A percentile compares a stretch with the other conserved stretches of the same genome.
Conservation (phyloP, 345 rosid species). For the Euphorbia lathyris region DNA sequence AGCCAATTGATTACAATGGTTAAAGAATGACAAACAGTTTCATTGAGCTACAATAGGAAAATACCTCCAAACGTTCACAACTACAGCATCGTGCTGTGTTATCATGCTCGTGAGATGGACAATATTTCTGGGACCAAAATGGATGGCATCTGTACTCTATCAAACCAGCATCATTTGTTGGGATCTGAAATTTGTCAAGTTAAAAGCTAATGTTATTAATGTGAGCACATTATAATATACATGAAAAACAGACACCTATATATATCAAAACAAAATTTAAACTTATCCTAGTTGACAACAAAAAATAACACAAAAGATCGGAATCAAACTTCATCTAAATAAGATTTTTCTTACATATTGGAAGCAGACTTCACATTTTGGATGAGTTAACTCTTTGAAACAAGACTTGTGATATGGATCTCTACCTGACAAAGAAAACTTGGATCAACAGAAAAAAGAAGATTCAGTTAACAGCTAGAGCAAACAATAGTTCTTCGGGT, state of each 20-base stretch:
- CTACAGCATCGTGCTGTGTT: conserved; percentile 87
- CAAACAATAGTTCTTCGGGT: background rate
- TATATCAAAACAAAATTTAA: too few species aligned
- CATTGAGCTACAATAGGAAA: background rate
- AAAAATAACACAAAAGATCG: too few species aligned
- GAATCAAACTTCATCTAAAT: too few species aligned
- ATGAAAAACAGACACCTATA: too few species aligned
- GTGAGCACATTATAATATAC: background rate
- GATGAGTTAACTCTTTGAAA: conserved; percentile 85
- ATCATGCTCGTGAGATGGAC: conserved; percentile 86
- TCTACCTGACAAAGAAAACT: conserved; percentile 76
- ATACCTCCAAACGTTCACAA: conserved; percentile 95
- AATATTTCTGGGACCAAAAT: conserved; percentile 93
- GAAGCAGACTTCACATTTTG: conserved; percentile 92
- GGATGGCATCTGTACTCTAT: conserved; percentile 97
- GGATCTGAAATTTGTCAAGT: conserved; percentile 47
- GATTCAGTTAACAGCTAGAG: conserved; percentile 24
- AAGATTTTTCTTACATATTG: conserved; percentile 63
- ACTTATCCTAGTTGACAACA: too few species aligned
- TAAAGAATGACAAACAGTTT: background rate
- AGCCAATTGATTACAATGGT: background rate
- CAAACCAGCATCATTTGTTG: conserved; percentile 75
- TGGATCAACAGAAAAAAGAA: conserved; percentile 39
- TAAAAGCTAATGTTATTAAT: background rate
- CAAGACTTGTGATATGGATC: conserved; percentile 85